phyloP scores from a whole-genome alignment of 2,329 filamentous ascomycete genomes.

The Talaromyces islandicus region DNA sequence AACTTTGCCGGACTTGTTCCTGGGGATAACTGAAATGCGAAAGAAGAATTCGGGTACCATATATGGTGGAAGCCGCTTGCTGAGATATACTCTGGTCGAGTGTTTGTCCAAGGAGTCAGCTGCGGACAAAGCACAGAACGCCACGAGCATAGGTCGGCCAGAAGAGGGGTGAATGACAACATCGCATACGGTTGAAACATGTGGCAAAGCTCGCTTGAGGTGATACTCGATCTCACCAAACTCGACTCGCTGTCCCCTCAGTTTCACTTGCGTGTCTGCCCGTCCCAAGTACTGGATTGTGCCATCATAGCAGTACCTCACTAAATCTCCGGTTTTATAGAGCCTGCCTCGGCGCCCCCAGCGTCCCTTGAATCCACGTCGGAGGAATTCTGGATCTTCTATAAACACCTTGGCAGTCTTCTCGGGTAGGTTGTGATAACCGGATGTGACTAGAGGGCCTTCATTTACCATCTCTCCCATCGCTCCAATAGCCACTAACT shows the following conservation, averaged over 20 bases:
- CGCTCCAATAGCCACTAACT: slow-evolving; percentile 31
- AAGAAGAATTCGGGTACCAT: slow-evolving; percentile 5
- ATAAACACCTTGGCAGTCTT: slow-evolving; percentile 22
- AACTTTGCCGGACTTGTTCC: background rate
- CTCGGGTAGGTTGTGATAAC: slow-evolving; percentile 21
- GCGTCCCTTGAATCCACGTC: slow-evolving; percentile 18
- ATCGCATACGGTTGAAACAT: background rate
- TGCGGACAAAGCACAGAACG: background rate
- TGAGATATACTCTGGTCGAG: background rate
- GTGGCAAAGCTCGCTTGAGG: slow-evolving; percentile 19
- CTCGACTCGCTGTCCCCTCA: slow-evolving; percentile 29
- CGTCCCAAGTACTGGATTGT: slow-evolving; percentile 23
- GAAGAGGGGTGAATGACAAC: background rate
- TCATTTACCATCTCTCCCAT: slow-evolving; percentile 38
- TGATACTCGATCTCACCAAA: slow-evolving; percentile 26
- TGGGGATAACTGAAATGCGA: background rate
- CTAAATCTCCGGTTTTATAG: slow-evolving; percentile 32
- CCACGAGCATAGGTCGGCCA: background rate
- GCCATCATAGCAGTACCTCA: slow-evolving; percentile 22
- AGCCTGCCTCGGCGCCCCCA: slow-evolving; percentile 15
- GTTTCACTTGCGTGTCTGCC: slow-evolving; percentile 29
- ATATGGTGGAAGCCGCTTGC: background rate
- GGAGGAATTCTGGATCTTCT: background rate
- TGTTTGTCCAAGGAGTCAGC: background rate
- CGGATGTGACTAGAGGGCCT: slow-evolving; percentile 24